Percentiles rank a stretch among this genome's conserved stretches.
These are phyloP conservation scores for Penstemon davidsonii DNA, from an alignment of 257 asterid species.

Conservation along the genomic window DNA sequence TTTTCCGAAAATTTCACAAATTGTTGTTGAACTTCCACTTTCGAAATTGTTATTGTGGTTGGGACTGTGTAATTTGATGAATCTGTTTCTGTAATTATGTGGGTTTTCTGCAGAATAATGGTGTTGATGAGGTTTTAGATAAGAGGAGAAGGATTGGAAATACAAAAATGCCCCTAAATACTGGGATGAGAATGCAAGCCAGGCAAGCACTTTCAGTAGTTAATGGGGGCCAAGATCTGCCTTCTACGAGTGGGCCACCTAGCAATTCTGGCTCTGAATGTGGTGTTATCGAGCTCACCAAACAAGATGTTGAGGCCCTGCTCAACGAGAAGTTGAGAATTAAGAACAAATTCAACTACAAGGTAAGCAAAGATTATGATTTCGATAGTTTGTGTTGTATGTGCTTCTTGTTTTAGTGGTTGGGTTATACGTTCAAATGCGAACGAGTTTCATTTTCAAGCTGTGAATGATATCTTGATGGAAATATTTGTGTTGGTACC, in stretches of 20 bases:
- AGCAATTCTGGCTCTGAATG: constrained; percentile 69
- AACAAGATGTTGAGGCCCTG: constrained; percentile 72
- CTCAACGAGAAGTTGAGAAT: constrained; percentile 65
- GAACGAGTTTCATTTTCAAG: background rate
- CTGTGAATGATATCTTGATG: constrained; percentile 5
- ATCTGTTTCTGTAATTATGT: too few species aligned
- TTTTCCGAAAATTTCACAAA: too few species aligned
- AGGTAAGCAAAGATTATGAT: constrained; percentile 29
- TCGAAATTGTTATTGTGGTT: too few species aligned
- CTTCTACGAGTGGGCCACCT: constrained; percentile 60
- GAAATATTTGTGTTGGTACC: too few species aligned
- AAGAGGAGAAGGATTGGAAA: constrained; percentile 65
- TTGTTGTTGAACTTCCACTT: too few species aligned
- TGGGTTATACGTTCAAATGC: too few species aligned
- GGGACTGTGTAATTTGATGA: too few species aligned
- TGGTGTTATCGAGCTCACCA: constrained; percentile 56
- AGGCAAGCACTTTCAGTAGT: constrained; percentile 77
- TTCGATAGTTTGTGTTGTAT: constrained; percentile 2
- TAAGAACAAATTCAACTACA: constrained; percentile 60
- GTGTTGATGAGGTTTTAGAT: constrained; percentile 37
- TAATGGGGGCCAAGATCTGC: constrained; percentile 73
- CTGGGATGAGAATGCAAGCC: constrained; percentile 44
- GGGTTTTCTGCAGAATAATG: too few species aligned
- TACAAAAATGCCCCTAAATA: constrained; percentile 57
- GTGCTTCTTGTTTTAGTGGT: background rate